Conservation (phyloP, 202 grass and related monocot genomes). For the Zizania palustris region DNA sequence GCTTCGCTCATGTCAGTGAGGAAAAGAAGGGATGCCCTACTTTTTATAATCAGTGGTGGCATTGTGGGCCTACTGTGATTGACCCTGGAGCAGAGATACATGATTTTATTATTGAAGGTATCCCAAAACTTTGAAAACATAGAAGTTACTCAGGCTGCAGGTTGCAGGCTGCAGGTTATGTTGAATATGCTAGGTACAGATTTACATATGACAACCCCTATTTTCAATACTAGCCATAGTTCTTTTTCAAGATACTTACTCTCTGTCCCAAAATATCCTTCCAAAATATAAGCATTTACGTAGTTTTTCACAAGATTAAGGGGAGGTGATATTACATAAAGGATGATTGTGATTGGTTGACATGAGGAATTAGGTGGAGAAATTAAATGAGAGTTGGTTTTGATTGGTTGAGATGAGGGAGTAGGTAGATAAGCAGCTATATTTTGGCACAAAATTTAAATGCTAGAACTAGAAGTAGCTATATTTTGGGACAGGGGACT, state of each 20-base stretch:
- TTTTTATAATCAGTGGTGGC: conserved; percentile 63
- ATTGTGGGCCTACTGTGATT: conserved; percentile 63
- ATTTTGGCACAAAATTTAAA: too few species aligned
- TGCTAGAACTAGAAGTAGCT: too few species aligned
- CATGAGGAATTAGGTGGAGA: too few species aligned
- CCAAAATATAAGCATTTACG: too few species aligned
- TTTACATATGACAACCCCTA: conserved; percentile 22
- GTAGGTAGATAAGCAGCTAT: too few species aligned
- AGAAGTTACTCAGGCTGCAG: conserved; percentile 45
- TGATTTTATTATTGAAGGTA: conserved; percentile 62
- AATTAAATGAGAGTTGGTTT: too few species aligned
- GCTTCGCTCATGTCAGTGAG: conserved; percentile 46
- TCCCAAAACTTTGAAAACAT: conserved; percentile 30
- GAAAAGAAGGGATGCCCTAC: conserved; percentile 57
- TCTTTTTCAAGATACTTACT: conserved; percentile 24
- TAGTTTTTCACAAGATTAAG: too few species aligned
- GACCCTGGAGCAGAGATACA: conserved; percentile 64
- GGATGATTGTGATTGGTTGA: too few species aligned
- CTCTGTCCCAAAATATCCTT: too few species aligned
- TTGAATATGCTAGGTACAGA: conserved; percentile 50
- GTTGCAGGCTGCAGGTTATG: conserved; percentile 60
- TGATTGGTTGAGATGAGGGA: too few species aligned
- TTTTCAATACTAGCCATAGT: conserved; percentile 20
- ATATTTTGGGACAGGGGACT: too few species aligned
- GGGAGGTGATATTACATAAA: too few species aligned